phyloP scores from a whole-genome alignment of 129 eudicot species.

The Flaveria bidentis region DNA sequence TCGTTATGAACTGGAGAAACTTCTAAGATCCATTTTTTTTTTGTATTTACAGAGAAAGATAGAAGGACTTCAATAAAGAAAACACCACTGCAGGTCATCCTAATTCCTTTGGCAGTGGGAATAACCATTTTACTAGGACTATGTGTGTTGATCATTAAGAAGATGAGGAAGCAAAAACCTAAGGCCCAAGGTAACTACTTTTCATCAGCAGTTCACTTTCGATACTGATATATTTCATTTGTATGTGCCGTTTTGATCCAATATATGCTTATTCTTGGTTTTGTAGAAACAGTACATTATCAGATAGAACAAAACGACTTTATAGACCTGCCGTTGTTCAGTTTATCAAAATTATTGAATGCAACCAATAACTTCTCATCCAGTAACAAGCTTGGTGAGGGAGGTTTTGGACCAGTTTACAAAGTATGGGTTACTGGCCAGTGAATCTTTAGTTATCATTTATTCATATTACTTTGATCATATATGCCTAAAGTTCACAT shows the following conservation, averaged over 20 bases:
- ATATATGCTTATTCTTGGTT: background rate
- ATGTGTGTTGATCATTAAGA: constrained; percentile 9
- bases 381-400: background rate
- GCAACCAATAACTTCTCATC: background rate
- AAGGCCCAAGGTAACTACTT: constrained; percentile 7
- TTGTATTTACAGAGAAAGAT: constrained; percentile 10
- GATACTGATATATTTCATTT: background rate
- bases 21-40: background rate
- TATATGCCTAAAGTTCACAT: background rate
- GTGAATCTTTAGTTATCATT: background rate
- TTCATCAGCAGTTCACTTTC: background rate
- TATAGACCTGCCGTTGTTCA: background rate
- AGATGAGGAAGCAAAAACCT: constrained; percentile 3
- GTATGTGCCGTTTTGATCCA: background rate
- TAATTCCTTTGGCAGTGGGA: constrained; percentile 17
- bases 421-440: background rate
- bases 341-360: background rate
- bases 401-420: background rate
- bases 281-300: background rate
- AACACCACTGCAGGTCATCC: background rate
- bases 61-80: background rate
- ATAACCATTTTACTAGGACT: constrained; percentile 25
- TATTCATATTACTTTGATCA: background rate
- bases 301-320: background rate
- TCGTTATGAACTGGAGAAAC: too few species aligned